A percentile compares a stretch with the other conserved stretches of the same genome.
These are phyloP conservation scores for Claviceps africana DNA, from an alignment of 2,329 filamentous ascomycete genomes.

Conservation along the genomic window DNA sequence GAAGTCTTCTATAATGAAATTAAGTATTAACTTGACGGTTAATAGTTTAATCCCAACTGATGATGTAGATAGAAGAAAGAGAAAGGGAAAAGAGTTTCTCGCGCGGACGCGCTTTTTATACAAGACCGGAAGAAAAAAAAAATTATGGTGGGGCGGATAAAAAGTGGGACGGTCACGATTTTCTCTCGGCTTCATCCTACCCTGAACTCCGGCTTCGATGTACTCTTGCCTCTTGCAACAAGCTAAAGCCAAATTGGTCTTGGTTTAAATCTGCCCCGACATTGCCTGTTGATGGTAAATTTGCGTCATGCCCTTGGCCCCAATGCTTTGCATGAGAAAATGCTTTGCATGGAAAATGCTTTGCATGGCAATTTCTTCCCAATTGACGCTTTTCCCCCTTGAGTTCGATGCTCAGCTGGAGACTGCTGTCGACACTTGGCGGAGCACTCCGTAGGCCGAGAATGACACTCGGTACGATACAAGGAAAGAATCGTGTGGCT, in stretches of 20 bases:
- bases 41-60: constrained; percentile 31
- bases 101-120: constrained; percentile 9
- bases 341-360: too few relatives aligned
- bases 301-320: too few relatives aligned
- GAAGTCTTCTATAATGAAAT: constrained; percentile 34
- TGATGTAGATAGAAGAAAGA: constrained; percentile 25
- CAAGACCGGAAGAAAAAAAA: constrained; percentile 3
- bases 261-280: too few relatives aligned
- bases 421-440: neutral
- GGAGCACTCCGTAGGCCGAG: neutral
- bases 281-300: too few relatives aligned
- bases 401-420: neutral
- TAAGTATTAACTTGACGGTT: constrained; percentile 36
- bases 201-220: too few relatives aligned
- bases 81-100: constrained; percentile 7
- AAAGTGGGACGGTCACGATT: neutral
- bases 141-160: neutral
- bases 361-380: too few relatives aligned
- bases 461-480: too few relatives aligned
- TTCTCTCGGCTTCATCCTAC: neutral
- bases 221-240: too few relatives aligned
- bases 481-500: too few relatives aligned
- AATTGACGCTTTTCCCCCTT: too few relatives aligned
- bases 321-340: too few relatives aligned
- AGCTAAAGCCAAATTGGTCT: too few relatives aligned